Conservation (phyloP, 371 early-diverging fungal species). For the Circinella umbellata region DNA sequence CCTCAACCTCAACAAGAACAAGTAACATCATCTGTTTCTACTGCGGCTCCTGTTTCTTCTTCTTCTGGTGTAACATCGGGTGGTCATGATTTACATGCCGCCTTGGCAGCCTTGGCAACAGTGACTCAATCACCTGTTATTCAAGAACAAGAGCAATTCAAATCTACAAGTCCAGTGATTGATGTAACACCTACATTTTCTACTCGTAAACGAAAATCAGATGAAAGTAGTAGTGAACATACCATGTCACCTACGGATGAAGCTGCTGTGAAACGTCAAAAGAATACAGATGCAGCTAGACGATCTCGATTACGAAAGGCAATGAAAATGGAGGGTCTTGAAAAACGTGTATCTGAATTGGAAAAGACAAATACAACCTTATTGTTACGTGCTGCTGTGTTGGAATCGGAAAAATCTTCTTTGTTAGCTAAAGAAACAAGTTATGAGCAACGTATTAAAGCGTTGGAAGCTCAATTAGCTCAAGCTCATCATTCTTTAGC, state of each 20-base stretch:
- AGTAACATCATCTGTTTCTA: background rate
- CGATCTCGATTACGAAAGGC: constrained; percentile 87
- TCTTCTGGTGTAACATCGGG: constrained; percentile 14
- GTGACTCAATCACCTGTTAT: constrained; percentile 1
- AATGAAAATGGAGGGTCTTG: constrained; percentile 78
- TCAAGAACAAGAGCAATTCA: constrained; percentile 1
- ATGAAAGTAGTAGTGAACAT: background rate
- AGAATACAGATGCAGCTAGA: constrained; percentile 92
- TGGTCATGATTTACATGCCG: constrained; percentile 15
- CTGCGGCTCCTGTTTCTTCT: constrained; percentile 20
- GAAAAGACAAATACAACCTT: constrained; percentile 71
- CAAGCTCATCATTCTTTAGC: constrained; percentile 63
- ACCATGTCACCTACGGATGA: constrained; percentile 40
- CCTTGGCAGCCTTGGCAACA: constrained; percentile 26
- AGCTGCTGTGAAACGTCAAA: constrained; percentile 72
- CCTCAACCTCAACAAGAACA: background rate
- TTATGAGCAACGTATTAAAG: constrained; percentile 61
- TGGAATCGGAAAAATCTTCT: constrained; percentile 66
- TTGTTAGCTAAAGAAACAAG: constrained; percentile 61
- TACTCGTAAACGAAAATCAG: constrained; percentile 4
- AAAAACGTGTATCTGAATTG: constrained; percentile 71
- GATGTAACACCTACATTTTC: constrained; percentile 23
- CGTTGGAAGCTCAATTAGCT: constrained; percentile 65
- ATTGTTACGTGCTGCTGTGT: constrained; percentile 64
- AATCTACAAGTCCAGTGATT: constrained; percentile 10